phyloP scores from a whole-genome alignment of 805 yeast genomes.

The Starmerella sp. region DNA sequence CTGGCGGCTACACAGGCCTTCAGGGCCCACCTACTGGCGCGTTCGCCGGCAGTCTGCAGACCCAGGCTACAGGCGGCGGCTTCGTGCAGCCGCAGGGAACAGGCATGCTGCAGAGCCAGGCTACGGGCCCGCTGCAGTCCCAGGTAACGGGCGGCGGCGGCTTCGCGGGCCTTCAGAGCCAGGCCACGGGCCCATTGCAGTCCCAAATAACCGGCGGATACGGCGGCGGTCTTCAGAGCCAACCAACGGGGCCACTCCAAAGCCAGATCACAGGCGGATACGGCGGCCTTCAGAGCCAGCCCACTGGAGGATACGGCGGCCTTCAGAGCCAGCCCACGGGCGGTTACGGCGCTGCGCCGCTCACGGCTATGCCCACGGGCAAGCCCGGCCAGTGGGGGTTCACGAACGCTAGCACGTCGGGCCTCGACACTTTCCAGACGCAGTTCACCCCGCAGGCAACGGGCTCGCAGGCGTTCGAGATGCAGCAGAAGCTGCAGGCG shows the following conservation, averaged over 20 bases:
- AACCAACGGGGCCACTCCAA: constrained; percentile 25
- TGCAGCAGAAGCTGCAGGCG: constrained; percentile 18
- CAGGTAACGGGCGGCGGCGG: constrained; percentile 30
- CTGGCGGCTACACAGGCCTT: constrained; percentile 11
- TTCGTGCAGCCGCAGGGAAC: constrained; percentile 18
- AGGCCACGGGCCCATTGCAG: constrained; percentile 26
- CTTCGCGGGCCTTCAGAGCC: constrained; percentile 27
- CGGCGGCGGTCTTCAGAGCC: constrained; percentile 25
- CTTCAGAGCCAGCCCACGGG: constrained; percentile 25
- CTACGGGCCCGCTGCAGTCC: constrained; percentile 24
- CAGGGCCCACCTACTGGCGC: constrained; percentile 9
- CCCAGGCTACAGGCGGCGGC: constrained; percentile 10
- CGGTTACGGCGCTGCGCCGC: constrained; percentile 11
- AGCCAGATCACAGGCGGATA: constrained; percentile 20
- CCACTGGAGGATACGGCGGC: constrained; percentile 38
- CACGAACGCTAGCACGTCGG: constrained; percentile 61
- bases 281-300: constrained; percentile 11
- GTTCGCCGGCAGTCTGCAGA: constrained; percentile 22
- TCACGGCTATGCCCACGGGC: constrained; percentile 41
- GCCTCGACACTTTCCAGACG: constrained; percentile 50
- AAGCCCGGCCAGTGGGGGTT: constrained; percentile 75
- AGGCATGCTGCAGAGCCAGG: constrained; percentile 9
- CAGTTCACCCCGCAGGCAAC: constrained; percentile 50
- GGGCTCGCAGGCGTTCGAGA: constrained; percentile 16
- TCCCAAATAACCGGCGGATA: constrained; percentile 33